Conservation (phyloP, 495 filamentous ascomycete genomes). For the Parmelia sp. region DNA sequence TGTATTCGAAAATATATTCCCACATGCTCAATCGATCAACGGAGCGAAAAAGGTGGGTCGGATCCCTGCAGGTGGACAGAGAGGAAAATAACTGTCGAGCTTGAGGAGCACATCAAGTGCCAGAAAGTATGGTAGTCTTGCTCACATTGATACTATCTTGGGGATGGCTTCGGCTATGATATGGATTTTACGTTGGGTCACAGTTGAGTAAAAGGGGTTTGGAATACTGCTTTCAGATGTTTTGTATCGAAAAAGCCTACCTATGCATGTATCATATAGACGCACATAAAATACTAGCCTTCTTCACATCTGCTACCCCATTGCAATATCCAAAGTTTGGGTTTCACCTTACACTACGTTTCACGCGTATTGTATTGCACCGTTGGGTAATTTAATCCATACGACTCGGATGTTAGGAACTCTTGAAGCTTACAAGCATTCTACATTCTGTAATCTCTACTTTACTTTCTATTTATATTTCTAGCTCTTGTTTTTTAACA, state of each 20-base stretch:
- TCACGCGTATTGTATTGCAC: too few species aligned
- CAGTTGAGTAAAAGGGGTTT: background rate
- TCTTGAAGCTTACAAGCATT: too few species aligned
- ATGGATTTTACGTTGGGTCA: background rate
- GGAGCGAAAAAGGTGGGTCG: background rate
- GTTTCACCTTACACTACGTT: too few species aligned
- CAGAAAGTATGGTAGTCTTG: background rate
- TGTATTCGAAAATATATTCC: background rate
- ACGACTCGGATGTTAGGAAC: too few species aligned
- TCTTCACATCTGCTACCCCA: too few species aligned
- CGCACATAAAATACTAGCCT: background rate
- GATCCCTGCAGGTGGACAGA: too few species aligned
- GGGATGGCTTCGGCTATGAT: background rate
- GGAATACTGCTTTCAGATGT: background rate
- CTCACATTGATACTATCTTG: background rate
- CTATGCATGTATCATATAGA: background rate
- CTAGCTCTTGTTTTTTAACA: too few species aligned
- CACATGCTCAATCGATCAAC: background rate
- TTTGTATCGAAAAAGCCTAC: background rate
- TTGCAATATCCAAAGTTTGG: too few species aligned
- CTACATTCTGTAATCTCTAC: too few species aligned
- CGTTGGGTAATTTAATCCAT: too few species aligned
- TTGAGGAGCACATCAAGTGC: background rate
- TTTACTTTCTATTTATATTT: too few species aligned
- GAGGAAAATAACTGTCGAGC: background rate